Evolutionary conservation across 1,284 basidiomycete genomes (phyloP), one percentile per base, ranked within the genome.

Genomic region (Fomitopsis pinicola): DNA sequence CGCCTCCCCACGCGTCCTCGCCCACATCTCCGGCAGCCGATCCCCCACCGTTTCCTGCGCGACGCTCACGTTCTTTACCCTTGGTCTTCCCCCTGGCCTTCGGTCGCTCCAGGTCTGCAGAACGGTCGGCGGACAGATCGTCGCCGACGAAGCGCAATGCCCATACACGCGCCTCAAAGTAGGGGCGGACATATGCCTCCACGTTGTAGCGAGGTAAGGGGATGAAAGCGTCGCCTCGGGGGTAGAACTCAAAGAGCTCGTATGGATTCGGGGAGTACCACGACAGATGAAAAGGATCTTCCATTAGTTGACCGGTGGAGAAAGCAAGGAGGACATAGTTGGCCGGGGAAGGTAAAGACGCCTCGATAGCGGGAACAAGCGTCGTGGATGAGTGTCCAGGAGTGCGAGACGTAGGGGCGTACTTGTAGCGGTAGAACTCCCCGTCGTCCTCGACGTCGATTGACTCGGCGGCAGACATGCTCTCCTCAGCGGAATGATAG

Each of bases 221-320:
- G 10, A 79, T 77, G 58, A 80, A 64, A 60, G 76, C 67, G 57
- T 77, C 73, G 15, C 72, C 62, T 33, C 46, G 62, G 7, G 65
- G 62, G 64, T 91, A 87, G 9, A 91, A 71, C 68, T 91, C 88
- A 15, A 91, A 76, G 9, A 91, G 77, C 66, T 91, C 89, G 63
- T 84, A 78, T 0, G 85, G 79, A 7, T 77, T 73, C 12, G 89
- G 68, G 50, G 79, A 70, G 58, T 88, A 89, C 80, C 82, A 86
- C 0, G 78, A 73, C 8, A 89, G 70, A 6, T 75, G 66, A 58
- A 80, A 81, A 35, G 86, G 84, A 68, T 89, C 88, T 65, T 91
- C 86, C 38, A 91, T 78, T 15, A 87, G 73, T 64, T 86, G 80
- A 2, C 87, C 86, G 0, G 86, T 88, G 1, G 86, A 83, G 67